Evolutionary conservation across 768 basidiomycete genomes (phyloP).

Genomic region (Suillus decipiens): DNA sequence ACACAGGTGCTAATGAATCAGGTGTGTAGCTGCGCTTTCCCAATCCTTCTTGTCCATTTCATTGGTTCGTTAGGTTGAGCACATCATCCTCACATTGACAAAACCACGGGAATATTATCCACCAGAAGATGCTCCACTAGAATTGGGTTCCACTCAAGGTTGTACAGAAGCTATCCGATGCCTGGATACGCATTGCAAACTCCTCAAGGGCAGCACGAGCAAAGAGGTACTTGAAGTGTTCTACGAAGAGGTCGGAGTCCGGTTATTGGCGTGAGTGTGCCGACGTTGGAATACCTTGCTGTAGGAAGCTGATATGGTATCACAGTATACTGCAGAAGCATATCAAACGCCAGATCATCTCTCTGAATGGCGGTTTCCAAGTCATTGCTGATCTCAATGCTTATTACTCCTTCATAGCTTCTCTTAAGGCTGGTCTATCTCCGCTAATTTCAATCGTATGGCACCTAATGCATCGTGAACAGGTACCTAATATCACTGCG

Average conservation of each 20-base stretch:
- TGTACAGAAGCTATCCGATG: constrained; percentile 90
- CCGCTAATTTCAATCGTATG: background rate
- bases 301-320: background rate
- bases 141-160: constrained; percentile 83
- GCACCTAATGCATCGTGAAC: background rate
- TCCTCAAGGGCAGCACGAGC: constrained; percentile 91
- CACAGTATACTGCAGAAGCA: constrained; percentile 91
- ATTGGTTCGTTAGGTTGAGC: constrained; percentile 70
- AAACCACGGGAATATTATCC: constrained; percentile 90
- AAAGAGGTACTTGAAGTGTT: constrained; percentile 98
- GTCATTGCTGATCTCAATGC: constrained; percentile 96
- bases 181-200: constrained; percentile 86
- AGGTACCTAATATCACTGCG: constrained; percentile 78
- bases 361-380: constrained; percentile 90
- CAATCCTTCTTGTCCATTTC: background rate
- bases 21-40: constrained; percentile 40
- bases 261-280: constrained; percentile 72
- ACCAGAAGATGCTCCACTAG: constrained; percentile 72
- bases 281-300: constrained; percentile 24
- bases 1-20: constrained; percentile 96
- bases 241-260: constrained; percentile 94
- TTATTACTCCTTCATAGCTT: constrained; percentile 86
- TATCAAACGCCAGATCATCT: constrained; percentile 96
- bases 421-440: constrained; percentile 62
- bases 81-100: constrained; percentile 83